phyloP scores from a whole-genome alignment of 164 flowering plant species.

The Platanus orientalis region DNA sequence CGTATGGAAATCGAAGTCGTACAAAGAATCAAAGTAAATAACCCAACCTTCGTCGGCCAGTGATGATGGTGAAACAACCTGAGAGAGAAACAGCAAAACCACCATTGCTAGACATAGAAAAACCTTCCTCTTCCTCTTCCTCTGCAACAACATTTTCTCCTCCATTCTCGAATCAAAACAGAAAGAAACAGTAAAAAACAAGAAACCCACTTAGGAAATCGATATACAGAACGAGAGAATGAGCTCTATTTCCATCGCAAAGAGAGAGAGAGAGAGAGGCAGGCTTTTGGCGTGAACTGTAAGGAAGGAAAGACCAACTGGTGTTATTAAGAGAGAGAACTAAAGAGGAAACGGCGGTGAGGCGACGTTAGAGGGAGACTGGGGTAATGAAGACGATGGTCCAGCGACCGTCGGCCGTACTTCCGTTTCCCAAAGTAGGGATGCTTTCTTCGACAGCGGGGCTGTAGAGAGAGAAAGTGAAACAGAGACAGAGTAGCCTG shows the following conservation, averaged over 20 bases:
- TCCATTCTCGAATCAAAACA: background rate
- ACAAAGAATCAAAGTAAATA: background rate
- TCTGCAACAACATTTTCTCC: background rate
- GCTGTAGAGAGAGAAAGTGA: background rate
- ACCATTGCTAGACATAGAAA: slow-evolving; percentile 9
- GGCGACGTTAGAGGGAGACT: slow-evolving; percentile 29
- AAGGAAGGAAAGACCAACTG: slow-evolving; percentile 28
- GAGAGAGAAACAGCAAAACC: slow-evolving; percentile 22
- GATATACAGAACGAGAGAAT: background rate
- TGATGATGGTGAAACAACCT: slow-evolving; percentile 32
- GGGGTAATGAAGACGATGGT: background rate
- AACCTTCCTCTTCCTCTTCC: slow-evolving; percentile 15
- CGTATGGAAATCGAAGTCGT: too few relatives aligned
- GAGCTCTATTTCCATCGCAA: slow-evolving; percentile 2
- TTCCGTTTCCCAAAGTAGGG: slow-evolving; percentile 21
- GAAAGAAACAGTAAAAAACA: slow-evolving; percentile 1
- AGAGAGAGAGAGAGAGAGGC: slow-evolving; percentile 21
- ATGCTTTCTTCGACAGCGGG: too few relatives aligned
- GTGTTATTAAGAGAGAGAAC: slow-evolving; percentile 29
- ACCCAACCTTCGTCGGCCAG: slow-evolving; percentile 44
- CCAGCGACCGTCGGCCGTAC: slow-evolving; percentile 36
- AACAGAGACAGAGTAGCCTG: slow-evolving; percentile 7
- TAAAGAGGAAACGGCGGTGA: slow-evolving; percentile 43
- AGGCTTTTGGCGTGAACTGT: slow-evolving; percentile 83
- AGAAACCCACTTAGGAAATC: background rate